phyloP scores from a whole-genome alignment of 1,139 yeast species.

The Geotrichum bryndzae region DNA sequence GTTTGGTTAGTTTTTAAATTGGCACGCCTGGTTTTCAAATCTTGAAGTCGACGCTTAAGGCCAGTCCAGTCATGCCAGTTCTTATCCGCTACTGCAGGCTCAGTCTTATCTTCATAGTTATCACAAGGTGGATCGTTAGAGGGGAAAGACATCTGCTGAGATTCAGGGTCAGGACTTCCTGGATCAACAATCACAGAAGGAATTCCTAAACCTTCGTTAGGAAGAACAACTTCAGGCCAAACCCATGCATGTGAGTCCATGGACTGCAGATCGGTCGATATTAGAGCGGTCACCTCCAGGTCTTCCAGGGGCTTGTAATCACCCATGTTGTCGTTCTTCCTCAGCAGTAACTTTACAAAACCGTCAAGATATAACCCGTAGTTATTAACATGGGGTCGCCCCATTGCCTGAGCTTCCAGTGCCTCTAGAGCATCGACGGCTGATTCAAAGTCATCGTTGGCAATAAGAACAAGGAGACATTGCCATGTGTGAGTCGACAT shows the following conservation, averaged over 20 bases:
- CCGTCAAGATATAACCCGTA: constrained; percentile 15
- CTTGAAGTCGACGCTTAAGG: neutral
- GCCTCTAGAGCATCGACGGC: constrained; percentile 1
- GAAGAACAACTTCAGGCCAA: constrained; percentile 18
- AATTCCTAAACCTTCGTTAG: neutral
- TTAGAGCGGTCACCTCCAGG: constrained; percentile 25
- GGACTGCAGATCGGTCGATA: constrained; percentile 27
- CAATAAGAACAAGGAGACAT: constrained; percentile 20
- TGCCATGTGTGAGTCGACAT: constrained; percentile 22
- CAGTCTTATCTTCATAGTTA: neutral
- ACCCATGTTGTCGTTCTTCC: constrained; percentile 1
- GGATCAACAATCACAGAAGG: constrained; percentile 10
- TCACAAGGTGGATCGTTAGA: neutral
- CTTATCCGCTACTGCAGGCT: neutral
- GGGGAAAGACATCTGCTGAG: neutral
- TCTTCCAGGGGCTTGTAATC: constrained; percentile 23
- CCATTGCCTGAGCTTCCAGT: neutral
- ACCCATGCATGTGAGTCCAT: constrained; percentile 27
- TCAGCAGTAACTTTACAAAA: constrained; percentile 8
- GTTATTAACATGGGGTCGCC: neutral
- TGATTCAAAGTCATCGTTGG: constrained; percentile 18
- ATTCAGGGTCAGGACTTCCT: constrained; percentile 3
- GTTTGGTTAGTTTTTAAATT: neutral
- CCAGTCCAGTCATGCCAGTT: constrained; percentile 1
- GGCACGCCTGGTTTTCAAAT: neutral